Evolutionary conservation across 179 eudicot species (phyloP), one percentile per base, ranked within the genome.

Genomic region (Carnegiea gigantea): DNA sequence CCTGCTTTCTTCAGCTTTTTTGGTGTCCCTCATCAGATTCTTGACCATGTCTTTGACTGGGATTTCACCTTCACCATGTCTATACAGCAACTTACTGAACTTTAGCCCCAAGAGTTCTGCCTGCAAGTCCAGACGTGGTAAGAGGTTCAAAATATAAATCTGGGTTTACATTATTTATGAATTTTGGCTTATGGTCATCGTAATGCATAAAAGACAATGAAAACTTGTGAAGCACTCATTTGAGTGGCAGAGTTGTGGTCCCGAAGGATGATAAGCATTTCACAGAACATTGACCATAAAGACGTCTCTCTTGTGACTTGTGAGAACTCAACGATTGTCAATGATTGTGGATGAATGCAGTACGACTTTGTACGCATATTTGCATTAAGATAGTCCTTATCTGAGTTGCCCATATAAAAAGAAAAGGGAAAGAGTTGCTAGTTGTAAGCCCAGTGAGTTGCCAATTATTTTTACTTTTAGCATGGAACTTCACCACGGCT

Each of bases 1-100:
- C 72, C 79, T 87, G 76, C 85, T 80, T 84, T 82, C 71, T 44
- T 87, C 89, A 84, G 87, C 87, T 49, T 84, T 84, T 71, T 80
- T 51, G 38, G 80, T 82, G 76, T 87, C 85, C 48, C 85, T 84
- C 89, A 87, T 87, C 33, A 87, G 78, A 54, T 75, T 82, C 53
- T 77, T 76, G 36, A 84, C 81, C 79, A 84, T 80, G 77, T 87
- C 89, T 82, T 84, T 84, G 13, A 87, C 68, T 21, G 85, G 84
- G 10, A 87, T 80, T 73, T 87, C 87, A 23, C 70, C 80, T 24
- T 77, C 84, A 20, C 83, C 78, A 18, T 59, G 73, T 71, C 80
- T 70, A 23, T 79, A 71, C 60, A 87, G 75, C 62, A 77, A n/a
- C 78, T 87, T 82, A 77, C 80, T 75, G 33, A 87, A 84, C 82